These are phyloP conservation scores for Centaurea solstitialis DNA, from an alignment of 129 eudicot species.

Conservation along the genomic window DNA sequence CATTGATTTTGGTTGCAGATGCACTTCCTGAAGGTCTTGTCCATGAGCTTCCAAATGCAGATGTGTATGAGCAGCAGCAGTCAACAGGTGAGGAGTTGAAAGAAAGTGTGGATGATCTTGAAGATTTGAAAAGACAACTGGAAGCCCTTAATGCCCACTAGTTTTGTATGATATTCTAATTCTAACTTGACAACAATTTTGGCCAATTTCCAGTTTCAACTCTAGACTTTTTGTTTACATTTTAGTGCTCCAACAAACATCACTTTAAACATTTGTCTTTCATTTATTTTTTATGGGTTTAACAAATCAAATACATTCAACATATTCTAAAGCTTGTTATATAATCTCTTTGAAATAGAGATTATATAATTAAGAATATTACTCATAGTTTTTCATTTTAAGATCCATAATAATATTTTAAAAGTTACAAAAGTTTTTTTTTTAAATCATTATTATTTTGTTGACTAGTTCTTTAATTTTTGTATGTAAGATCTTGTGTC, in stretches of 20 bases:
- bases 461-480: too few relatives aligned
- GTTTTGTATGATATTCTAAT: background rate
- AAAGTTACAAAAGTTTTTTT: too few relatives aligned
- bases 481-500: too few relatives aligned
- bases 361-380: too few relatives aligned
- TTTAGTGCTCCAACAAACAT: background rate
- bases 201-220: slow-evolving; percentile 12
- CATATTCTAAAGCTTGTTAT: background rate
- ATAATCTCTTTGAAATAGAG: background rate
- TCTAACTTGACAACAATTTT: slow-evolving; percentile 16
- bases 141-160: slow-evolving; percentile 40
- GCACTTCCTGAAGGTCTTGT: slow-evolving; percentile 72
- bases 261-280: background rate
- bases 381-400: too few relatives aligned
- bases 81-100: slow-evolving; percentile 9
- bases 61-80: slow-evolving; percentile 31
- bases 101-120: slow-evolving; percentile 40
- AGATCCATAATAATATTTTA: too few relatives aligned
- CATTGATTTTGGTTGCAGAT: slow-evolving; percentile 22
- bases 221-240: background rate
- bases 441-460: too few relatives aligned
- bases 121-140: slow-evolving; percentile 42
- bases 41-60: slow-evolving; percentile 67
- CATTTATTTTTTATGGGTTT: background rate
- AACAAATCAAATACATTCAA: background rate